phyloP scores from a whole-genome alignment of 2,329 filamentous ascomycete genomes.

The Graphilbum fragrans region DNA sequence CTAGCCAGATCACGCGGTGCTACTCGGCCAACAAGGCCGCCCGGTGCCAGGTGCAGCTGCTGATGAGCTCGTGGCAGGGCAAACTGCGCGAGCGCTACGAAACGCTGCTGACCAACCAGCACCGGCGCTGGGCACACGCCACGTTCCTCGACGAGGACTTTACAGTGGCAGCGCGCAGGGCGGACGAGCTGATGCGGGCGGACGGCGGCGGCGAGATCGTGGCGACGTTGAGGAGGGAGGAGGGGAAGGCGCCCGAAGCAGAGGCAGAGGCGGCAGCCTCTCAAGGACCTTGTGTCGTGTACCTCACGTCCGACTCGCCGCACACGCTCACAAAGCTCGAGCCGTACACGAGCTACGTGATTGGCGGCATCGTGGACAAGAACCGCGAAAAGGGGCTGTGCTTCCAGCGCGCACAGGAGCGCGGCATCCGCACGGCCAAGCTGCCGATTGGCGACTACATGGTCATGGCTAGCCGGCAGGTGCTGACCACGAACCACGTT shows the following conservation, averaged over 20 bases:
- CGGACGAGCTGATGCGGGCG: conserved; percentile 55
- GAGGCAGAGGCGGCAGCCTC: conserved; percentile 15
- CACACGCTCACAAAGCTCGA: conserved; percentile 73
- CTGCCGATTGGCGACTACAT: conserved; percentile 93
- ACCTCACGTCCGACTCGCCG: conserved; percentile 85
- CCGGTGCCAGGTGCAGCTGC: conserved; percentile 56
- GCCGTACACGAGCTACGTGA: conserved; percentile 81
- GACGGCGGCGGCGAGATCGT: conserved; percentile 42
- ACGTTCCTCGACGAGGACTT: conserved; percentile 66
- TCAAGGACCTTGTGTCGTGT: conserved; percentile 50
- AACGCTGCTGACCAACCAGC: conserved; percentile 55
- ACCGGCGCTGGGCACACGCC: conserved; percentile 70
- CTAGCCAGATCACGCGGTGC: conserved; percentile 70
- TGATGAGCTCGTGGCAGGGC: conserved; percentile 67
- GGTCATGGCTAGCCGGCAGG: conserved; percentile 74
- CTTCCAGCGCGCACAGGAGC: conserved; percentile 64
- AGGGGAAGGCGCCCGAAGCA: conserved; percentile 12
- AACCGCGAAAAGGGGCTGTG: conserved; percentile 94
- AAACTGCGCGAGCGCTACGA: conserved; percentile 70
- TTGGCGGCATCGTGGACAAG: conserved; percentile 90
- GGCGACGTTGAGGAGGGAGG: conserved; percentile 37
- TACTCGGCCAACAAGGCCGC: conserved; percentile 79
- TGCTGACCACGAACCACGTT: conserved; percentile 91
- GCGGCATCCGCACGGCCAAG: conserved; percentile 75
- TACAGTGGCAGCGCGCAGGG: conserved; percentile 50